phyloP scores from a whole-genome alignment of 164 flowering plant species.

The Aristolochia contorta region DNA sequence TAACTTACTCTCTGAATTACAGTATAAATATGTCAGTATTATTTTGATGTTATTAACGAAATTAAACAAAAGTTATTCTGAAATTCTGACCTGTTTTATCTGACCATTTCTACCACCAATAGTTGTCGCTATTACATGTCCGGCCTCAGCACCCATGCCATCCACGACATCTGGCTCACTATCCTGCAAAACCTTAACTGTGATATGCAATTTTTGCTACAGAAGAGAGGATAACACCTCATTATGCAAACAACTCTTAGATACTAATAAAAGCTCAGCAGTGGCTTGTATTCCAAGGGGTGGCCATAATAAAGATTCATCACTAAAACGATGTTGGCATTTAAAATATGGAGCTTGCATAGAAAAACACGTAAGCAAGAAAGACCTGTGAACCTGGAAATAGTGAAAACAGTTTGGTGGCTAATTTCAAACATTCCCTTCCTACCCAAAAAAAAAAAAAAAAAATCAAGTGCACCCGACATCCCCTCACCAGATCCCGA shows the following conservation, averaged over 20 bases:
- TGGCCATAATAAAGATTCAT: too few relatives aligned
- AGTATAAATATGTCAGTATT: constrained; percentile 1
- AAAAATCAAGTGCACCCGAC: too few relatives aligned
- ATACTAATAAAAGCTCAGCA: neutral
- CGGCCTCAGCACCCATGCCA: constrained; percentile 85
- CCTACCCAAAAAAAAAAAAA: too few relatives aligned
- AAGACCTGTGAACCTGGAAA: too few relatives aligned
- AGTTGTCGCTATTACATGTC: constrained; percentile 74
- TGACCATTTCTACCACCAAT: constrained; percentile 84
- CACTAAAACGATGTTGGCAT: too few relatives aligned
- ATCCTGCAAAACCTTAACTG: constrained; percentile 38
- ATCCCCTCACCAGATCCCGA: neutral
- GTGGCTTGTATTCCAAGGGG: too few relatives aligned
- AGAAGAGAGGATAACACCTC: neutral
- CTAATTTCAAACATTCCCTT: too few relatives aligned
- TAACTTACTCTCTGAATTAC: constrained; percentile 58
- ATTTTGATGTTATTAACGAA: too few relatives aligned
- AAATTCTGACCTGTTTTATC: constrained; percentile 58
- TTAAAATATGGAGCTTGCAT: too few relatives aligned
- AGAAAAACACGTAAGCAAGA: too few relatives aligned
- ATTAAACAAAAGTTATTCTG: neutral
- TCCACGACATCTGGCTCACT: constrained; percentile 84
- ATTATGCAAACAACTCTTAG: neutral
- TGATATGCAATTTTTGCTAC: neutral
- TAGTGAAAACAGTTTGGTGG: too few relatives aligned